Base-by-base conservation (phyloP, 2,329 filamentous ascomycete genomes). In the Colletotrichum sp. region DNA sequence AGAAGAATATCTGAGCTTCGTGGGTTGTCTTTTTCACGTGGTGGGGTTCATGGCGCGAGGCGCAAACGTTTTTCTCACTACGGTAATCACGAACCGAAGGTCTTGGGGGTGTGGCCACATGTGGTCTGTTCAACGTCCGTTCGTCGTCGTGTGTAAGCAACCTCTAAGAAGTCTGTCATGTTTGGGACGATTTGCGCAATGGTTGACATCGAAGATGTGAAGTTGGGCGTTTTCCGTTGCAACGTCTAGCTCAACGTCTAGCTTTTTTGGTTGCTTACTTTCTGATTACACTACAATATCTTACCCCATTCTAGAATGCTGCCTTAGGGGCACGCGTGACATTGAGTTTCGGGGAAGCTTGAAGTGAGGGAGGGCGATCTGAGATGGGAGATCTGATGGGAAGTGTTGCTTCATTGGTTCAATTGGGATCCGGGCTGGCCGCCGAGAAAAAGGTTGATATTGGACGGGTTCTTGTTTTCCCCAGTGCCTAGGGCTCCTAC, bases 201-300 rank as follows among this genome's bases (percentile, higher is more conserved):
- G 44, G 10, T 52, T 52, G 44, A 52, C n/a, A 52, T 52, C 18
- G 39, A 49, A 7, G 12, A n/a, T n/a, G 39, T n/a, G n/a, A 0
- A 13, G 10, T 24, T 13, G 44, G 44, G 4, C 44, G 1, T 52
- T 52, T 5, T 0, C n/a, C 1, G 1, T 21, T 2, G 44, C 12
- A 10, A 21, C 6, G n/a, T 52, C 44, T 49, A 49, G n/a, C 44
- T 49, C 10, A n/a, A 21, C 6, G n/a, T 49, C 44, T 52, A 52
- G n/a, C 44, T 52, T 52, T 52, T 52, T 8, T 13, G 44, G n/a
- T 52, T 52, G 44, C 44, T 52, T 52, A 52, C 44, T 52, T 8
- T 52, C 39, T 52, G n/a, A 21, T 21, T 10, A 21, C 44, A 52
- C 2, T 39, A 5, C 15, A 9, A 2, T 1, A 21, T 52, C 39